Conservation (phyloP, 257 asterid genomes). For the Fraxinus anomala region DNA sequence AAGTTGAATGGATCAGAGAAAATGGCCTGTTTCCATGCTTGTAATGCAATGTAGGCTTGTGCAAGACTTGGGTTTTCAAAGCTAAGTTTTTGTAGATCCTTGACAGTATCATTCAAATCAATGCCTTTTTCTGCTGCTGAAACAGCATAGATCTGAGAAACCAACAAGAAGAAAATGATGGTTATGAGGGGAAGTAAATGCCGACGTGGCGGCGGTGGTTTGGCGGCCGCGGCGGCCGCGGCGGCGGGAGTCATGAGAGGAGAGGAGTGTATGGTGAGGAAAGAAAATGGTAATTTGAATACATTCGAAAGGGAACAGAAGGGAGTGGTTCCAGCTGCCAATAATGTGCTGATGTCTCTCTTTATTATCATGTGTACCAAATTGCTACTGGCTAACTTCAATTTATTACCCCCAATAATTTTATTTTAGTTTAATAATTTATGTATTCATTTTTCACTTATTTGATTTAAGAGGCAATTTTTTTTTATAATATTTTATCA, state of each 20-base stretch:
- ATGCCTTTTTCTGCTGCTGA: constrained; percentile 25
- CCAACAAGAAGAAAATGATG: constrained; percentile 23
- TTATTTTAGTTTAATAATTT: neutral
- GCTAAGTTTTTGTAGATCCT: constrained; percentile 26
- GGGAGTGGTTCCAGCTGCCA: constrained; percentile 31
- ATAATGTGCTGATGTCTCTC: constrained; percentile 22
- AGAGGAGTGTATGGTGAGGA: constrained; percentile 11
- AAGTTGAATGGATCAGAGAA: constrained; percentile 59
- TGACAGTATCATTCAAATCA: constrained; percentile 17
- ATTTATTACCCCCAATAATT: constrained; percentile 33
- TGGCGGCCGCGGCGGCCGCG: constrained; percentile 12
- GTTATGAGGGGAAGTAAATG: constrained; percentile 19
- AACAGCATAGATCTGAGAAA: constrained; percentile 26
- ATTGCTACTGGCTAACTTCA: constrained; percentile 28
- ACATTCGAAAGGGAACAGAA: constrained; percentile 35
- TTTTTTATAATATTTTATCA: neutral
- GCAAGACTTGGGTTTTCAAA: constrained; percentile 50
- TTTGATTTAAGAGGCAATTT: neutral
- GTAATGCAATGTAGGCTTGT: constrained; percentile 58
- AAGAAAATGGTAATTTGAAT: constrained; percentile 25
- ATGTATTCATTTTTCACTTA: neutral
- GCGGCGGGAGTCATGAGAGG: constrained; percentile 35
- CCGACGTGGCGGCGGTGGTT: constrained; percentile 38
- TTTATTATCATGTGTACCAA: constrained; percentile 3
- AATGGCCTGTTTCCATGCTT: constrained; percentile 51